Evolutionary conservation across 2,329 filamentous ascomycete species (phyloP), one percentile per base, ranked within the genome.

Genomic region (Phaeosphaeria sp.): DNA sequence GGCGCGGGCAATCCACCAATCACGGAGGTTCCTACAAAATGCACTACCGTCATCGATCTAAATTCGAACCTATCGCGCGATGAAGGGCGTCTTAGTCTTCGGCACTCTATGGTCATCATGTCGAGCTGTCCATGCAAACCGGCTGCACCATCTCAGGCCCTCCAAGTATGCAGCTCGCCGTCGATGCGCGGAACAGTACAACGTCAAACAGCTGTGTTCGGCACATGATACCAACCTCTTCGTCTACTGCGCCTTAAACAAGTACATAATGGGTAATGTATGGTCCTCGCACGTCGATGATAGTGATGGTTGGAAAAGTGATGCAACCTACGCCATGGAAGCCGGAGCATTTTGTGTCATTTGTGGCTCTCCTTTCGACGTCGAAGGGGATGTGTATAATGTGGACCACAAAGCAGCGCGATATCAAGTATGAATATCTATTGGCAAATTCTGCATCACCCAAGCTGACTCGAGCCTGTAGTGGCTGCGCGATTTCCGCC

Each of bases 351-450:
- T 66, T 47, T 73, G 72, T 56, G 63, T 72, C 1, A 53, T 72
- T 17, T 73, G 71, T 42, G 68, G 72, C 22, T 63, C 61, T 3
- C 69, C 66, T 1, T 73, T 73, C 48, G 66, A 68, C 18, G 51
- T 72, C 6, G 57, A 68, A 40, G 64, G 60, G 5, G 59, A 65
- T 11, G 52, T 68, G 15, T 65, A 69, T 53, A 63, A 66, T 18
- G 50, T 72, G 5, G 61, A 72, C 22, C 43, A 58, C 4, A 61
- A 66, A 44, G 62, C 65, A 17, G 25, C 49, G 2, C 59, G 53
- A 8, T 72, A 62, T 52, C 57, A 65, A 55, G 68, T 69, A 42
- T 45, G 61, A 51, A 15, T 17, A 2, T 22, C 17, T 6, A 8
- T 33, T 25, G 24, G 11, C 17, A 13, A 20, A 20, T 9, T 17